phyloP scores from a whole-genome alignment of 345 rosid genomes.

The Nasturtium officinale region DNA sequence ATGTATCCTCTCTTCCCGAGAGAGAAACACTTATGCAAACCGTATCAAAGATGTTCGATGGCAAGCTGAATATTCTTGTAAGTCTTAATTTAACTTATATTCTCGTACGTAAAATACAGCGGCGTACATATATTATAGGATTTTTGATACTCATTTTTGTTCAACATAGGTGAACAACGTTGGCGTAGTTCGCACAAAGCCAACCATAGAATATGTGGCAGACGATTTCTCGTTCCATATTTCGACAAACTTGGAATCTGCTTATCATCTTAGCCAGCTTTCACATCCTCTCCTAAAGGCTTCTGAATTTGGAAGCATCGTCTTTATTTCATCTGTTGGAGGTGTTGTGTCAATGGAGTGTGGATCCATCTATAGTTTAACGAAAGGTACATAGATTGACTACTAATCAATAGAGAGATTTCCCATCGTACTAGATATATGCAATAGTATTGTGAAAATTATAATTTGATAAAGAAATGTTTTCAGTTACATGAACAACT shows the following conservation, averaged over 20 bases:
- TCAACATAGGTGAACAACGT: constrained; percentile 28
- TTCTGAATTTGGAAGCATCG: constrained; percentile 23
- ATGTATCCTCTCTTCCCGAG: constrained; percentile 31
- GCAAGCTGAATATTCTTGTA: constrained; percentile 32
- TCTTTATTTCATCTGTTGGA: constrained; percentile 16
- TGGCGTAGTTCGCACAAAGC: neutral
- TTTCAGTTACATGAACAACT: neutral
- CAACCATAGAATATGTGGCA: constrained; percentile 10
- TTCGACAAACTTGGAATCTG: constrained; percentile 29
- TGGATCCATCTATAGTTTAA: constrained; percentile 29
- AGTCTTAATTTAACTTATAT: neutral
- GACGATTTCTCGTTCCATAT: constrained; percentile 20
- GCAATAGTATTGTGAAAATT: neutral
- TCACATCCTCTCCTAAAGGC: constrained; percentile 35
- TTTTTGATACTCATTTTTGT: neutral
- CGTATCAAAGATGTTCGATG: constrained; percentile 6
- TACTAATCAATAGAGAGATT: neutral
- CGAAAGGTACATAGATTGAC: constrained; percentile 15
- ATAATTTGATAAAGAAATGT: neutral
- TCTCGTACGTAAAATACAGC: neutral
- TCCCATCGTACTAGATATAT: neutral
- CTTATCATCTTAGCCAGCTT: constrained; percentile 28
- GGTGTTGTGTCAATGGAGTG: constrained; percentile 18
- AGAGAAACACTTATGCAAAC: constrained; percentile 29
- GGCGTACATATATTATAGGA: neutral